Evolutionary conservation across 352 stramenopile genomes (phyloP), one percentile per base, ranked within the genome.

Genomic region (Globisporangium apiculatum): DNA sequence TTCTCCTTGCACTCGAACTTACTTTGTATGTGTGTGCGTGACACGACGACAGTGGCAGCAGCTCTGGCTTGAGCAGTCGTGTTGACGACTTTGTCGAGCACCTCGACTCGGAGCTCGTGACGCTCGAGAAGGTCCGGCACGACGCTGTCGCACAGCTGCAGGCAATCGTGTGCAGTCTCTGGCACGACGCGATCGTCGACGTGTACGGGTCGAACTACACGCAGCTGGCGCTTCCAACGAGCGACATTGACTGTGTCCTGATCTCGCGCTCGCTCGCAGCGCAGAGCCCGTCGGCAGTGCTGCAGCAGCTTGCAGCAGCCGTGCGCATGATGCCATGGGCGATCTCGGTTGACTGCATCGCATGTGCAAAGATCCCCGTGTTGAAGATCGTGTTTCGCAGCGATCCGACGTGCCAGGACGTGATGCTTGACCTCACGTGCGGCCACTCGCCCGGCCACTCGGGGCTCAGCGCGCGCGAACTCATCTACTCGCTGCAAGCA

Each of bases 151-250:
- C 71, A 49, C 72, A 58, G 4, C 62, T 89, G 41, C 79, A 83
- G 51, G 59, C 67, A 2, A 31, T 71, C 2, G 82, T 87, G 18
- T 55, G 61, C 7, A 69, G 60, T 2, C 41, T 98, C 8, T 98
- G 93, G 92, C 70, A 83, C 24, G 83, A 97, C 61, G 85, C 86
- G 48, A 64, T 93, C 45, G 89, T 99, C 38, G 96, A 98, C 55
- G 76, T 98, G 15, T 99, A 98, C 63, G 97, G 97, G 24, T 98
- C 94, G 37, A 98, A 93, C 68, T 96, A 96, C 48, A 99, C 95
- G 1, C 83, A 87, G n/a, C 74, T 99, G 17, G 88, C 95, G 45
- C 75, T 99, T 35, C 96, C 96, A 11, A 87, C 75, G 42, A 98
- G 95, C 60, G 97, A 99, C 77, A 77, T 99, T 18, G 97, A 99